Evolutionary conservation across 345 rosid species (phyloP), one percentile per base, ranked within the genome.

Genomic region (Conringia planisiliqua): DNA sequence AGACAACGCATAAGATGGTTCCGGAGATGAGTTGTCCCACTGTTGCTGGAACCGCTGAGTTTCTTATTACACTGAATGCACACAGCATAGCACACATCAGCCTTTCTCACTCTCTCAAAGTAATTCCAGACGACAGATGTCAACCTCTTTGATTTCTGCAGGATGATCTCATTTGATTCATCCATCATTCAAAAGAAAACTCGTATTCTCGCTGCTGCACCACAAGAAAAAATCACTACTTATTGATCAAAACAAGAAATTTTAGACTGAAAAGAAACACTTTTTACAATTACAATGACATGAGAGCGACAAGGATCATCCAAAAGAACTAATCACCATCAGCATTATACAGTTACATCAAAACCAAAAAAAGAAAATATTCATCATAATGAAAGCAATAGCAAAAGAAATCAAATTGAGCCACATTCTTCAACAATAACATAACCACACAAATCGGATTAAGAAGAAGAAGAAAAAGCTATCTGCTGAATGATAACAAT

Each of bases 61-160:
- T 84, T 88, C 86, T 94, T 94, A 74, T 91, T 86, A 66, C 98
- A 94, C 36, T 91, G 96, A 36, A 87, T 80, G 68, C 97, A 94
- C 24, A 91, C 88, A 62, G 93, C 98, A 78, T 91, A 87, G 62
- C 91, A 94, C n/a, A 88, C 78, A 73, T 94, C 97, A 24, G 93
- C 92, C 72, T 91, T 94, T 69, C 88, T 88, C 62, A 94, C 84
- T 78, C 96, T 86, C 78, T 91, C 95, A 69, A 91, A 91, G 89
- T 94, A 95, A 78, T 94, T 87, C 97, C 97, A 91, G 6, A 91
- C 96, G 50, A 94, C 86, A 75, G 96, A 94, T 42, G 98, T 91
- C 74, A 91, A 82, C 75, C 95, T 85, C 85, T 91, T 94, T 1
- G 91, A 88, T 75, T 93, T 89, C 86, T 93, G 92, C 24, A 76